Evolutionary conservation across 2,329 filamentous ascomycete genomes (phyloP).

Genomic region (Stenocarpella maydis): DNA sequence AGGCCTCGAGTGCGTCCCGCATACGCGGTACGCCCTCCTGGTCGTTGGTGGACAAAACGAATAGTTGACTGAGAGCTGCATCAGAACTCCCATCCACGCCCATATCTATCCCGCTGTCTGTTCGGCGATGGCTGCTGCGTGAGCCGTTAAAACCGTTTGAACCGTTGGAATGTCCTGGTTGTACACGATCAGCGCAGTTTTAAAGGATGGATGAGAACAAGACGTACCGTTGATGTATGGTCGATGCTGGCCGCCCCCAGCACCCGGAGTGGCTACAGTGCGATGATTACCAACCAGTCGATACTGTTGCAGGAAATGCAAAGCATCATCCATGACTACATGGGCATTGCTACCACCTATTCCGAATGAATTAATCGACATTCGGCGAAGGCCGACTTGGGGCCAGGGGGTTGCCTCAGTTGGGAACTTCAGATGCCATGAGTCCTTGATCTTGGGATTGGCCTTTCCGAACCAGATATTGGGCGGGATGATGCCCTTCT

Average conservation of each 20-base stretch:
- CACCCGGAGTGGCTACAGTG: conserved; percentile 32
- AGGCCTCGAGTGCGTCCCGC: conserved; percentile 7
- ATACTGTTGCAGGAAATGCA: conserved; percentile 26
- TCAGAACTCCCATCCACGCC: background rate
- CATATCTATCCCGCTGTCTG: conserved; percentile 21
- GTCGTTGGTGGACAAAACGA: conserved; percentile 28
- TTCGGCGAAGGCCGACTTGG: conserved; percentile 37
- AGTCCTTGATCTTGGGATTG: conserved; percentile 39
- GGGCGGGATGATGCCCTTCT: conserved; percentile 40
- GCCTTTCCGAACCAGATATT: conserved; percentile 37
- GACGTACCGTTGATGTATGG: conserved; percentile 5
- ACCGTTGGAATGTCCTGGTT: background rate
- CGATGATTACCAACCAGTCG: conserved; percentile 17
- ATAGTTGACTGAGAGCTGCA: conserved; percentile 6
- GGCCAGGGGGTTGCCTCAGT: conserved; percentile 35
- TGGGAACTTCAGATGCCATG: conserved; percentile 36
- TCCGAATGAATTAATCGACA: conserved; percentile 44
- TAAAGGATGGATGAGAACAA: background rate
- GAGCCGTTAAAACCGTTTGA: background rate
- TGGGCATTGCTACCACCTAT: conserved; percentile 45
- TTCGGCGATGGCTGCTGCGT: background rate
- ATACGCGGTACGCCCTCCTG: conserved; percentile 27
- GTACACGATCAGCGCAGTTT: background rate
- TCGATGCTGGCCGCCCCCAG: background rate
- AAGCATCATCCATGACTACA: conserved; percentile 31